These are phyloP conservation scores for Amorphotheca resinae DNA, from an alignment of 495 filamentous ascomycete species.

Conservation along the genomic window DNA sequence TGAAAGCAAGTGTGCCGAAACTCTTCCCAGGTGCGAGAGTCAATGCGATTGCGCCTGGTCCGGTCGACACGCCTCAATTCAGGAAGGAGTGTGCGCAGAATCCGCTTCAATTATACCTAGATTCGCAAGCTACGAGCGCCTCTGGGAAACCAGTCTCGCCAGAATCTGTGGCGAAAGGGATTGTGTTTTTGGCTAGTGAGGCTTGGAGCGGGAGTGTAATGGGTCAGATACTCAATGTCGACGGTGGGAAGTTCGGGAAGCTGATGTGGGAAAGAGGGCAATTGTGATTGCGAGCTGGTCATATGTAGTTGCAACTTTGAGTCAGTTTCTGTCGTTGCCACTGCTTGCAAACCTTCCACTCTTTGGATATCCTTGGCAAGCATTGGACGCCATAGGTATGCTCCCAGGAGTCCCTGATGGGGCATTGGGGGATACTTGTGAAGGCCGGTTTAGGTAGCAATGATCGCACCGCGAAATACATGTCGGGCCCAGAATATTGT, in stretches of 20 bases:
- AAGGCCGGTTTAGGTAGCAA: too few species aligned
- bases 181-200: conserved; percentile 31
- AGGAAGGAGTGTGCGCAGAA: conserved; percentile 24
- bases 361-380: too few species aligned
- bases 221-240: conserved; percentile 29
- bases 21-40: conserved; percentile 25
- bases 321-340: too few species aligned
- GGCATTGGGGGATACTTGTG: too few species aligned
- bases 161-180: conserved; percentile 27
- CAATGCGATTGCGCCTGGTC: conserved; percentile 31
- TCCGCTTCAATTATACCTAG: conserved; percentile 25
- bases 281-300: too few species aligned
- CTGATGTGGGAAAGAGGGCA: conserved; percentile 28
- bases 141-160: conserved; percentile 24
- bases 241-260: conserved; percentile 31
- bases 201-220: conserved; percentile 27
- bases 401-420: too few species aligned
- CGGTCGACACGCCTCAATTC: conserved; percentile 29
- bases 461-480: too few species aligned
- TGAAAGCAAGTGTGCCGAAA: conserved; percentile 26
- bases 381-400: too few species aligned
- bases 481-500: too few species aligned
- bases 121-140: conserved; percentile 29
- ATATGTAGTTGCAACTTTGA: too few species aligned
- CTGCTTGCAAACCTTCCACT: too few species aligned